These are phyloP conservation scores for Aspergillus asperescens DNA, from an alignment of 495 filamentous ascomycete genomes.

Conservation along the genomic window DNA sequence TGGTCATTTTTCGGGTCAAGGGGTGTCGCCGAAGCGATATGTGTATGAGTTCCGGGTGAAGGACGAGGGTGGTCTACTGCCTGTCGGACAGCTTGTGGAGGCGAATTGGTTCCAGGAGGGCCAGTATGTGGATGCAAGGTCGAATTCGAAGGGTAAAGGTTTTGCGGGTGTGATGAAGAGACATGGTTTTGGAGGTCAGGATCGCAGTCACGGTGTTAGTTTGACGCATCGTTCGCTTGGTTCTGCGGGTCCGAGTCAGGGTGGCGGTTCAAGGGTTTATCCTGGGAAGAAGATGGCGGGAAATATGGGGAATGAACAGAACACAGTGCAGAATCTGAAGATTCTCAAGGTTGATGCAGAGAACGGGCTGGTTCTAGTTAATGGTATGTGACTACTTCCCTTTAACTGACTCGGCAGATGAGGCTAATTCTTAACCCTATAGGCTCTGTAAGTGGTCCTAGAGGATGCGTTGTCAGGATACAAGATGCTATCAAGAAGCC, in stretches of 20 bases:
- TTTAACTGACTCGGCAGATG: neutral
- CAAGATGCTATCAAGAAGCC: conserved; percentile 91
- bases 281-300: conserved; percentile 98
- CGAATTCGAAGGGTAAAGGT: conserved; percentile 75
- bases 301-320: conserved; percentile 80
- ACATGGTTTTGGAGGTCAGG: conserved; percentile 81
- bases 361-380: conserved; percentile 82
- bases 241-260: conserved; percentile 79
- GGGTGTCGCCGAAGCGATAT: conserved; percentile 72
- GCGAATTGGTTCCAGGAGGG: conserved; percentile 87
- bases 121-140: conserved; percentile 81
- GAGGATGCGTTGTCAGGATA: conserved; percentile 73
- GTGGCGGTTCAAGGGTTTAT: conserved; percentile 82
- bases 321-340: conserved; percentile 85
- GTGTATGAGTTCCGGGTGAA: conserved; percentile 82
- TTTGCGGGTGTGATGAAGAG: conserved; percentile 98
- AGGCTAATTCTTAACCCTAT: conserved; percentile 12
- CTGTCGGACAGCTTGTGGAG: conserved; percentile 64
- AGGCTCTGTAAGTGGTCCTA: conserved; percentile 78
- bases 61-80: conserved; percentile 62
- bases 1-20: conserved; percentile 75
- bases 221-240: conserved; percentile 86
- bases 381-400: conserved; percentile 48
- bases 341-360: conserved; percentile 80
- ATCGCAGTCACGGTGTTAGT: conserved; percentile 89